These are phyloP conservation scores for Microcos paniculata DNA, from an alignment of 345 rosid species.

Conservation along the genomic window DNA sequence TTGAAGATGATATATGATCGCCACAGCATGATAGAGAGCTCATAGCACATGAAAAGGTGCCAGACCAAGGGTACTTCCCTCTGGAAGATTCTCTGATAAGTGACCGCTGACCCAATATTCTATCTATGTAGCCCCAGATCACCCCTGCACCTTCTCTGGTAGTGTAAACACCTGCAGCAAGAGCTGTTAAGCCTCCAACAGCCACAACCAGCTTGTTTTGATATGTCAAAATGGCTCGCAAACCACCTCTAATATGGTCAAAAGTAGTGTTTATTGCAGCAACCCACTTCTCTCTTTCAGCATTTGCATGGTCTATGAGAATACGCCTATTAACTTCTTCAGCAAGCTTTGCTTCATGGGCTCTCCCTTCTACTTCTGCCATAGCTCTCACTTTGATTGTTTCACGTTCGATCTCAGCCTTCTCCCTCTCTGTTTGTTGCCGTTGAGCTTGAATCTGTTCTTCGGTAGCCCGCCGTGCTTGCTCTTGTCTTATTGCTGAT, in stretches of 20 bases:
- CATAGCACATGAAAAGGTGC: slow-evolving; percentile 50
- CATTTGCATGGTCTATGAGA: slow-evolving; percentile 87
- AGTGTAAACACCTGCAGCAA: slow-evolving; percentile 96
- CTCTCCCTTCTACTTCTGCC: too few relatives aligned
- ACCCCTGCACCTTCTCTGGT: slow-evolving; percentile 99
- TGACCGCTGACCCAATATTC: slow-evolving; percentile 97
- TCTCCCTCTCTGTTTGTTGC: too few relatives aligned
- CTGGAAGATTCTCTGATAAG: slow-evolving; percentile 96
- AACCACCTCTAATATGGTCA: slow-evolving; percentile 86
- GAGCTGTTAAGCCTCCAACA: slow-evolving; percentile 96
- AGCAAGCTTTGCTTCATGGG: too few relatives aligned
- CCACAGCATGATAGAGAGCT: too few relatives aligned
- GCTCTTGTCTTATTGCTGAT: slow-evolving; percentile 82
- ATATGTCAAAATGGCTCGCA: slow-evolving; percentile 86
- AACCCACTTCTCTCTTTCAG: too few relatives aligned
- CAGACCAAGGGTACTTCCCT: slow-evolving; percentile 99
- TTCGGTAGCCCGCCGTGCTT: slow-evolving; percentile 89
- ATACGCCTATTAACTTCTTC: slow-evolving; percentile 91
- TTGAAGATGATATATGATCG: slow-evolving; percentile 42
- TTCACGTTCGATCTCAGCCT: too few relatives aligned
- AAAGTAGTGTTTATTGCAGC: too few relatives aligned
- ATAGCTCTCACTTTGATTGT: too few relatives aligned
- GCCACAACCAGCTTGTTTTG: slow-evolving; percentile 93
- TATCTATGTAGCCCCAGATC: slow-evolving; percentile 95
- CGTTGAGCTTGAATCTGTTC: too few relatives aligned